phyloP scores from a whole-genome alignment of 192 early-diverging fungal genomes.

The Diversispora eburnea region DNA sequence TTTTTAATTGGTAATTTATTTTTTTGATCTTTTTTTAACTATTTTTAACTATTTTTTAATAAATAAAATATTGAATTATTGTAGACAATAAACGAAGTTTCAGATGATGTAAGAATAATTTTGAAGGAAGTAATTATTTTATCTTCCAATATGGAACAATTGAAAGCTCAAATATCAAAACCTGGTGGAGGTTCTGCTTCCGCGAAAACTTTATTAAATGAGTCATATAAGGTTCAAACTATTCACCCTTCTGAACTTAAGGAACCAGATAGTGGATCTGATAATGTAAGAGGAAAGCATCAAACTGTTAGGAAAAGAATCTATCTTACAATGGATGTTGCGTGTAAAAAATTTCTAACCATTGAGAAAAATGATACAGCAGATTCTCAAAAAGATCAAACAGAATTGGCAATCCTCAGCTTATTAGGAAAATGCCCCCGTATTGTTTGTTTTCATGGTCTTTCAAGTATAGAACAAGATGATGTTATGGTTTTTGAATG shows the following conservation, averaged over 20 bases:
- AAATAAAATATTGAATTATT: too few species aligned
- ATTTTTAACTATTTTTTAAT: neutral
- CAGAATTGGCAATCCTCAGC: neutral
- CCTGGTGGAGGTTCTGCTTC: too few species aligned
- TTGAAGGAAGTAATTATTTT: too few species aligned
- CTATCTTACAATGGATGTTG: neutral
- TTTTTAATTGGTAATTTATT: too few species aligned
- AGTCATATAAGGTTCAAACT: neutral
- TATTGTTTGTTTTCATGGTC: slow-evolving; percentile 9
- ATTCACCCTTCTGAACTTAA: neutral
- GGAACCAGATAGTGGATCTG: neutral
- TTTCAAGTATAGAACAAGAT: neutral
- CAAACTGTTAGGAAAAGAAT: neutral
- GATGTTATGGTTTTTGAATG: slow-evolving; percentile 13
- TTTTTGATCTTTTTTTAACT: neutral
- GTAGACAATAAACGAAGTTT: too few species aligned
- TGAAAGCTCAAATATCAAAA: too few species aligned
- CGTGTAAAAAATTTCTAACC: neutral
- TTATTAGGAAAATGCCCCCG: neutral
- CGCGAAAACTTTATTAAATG: neutral
- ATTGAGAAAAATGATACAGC: neutral
- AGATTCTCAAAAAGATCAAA: neutral
- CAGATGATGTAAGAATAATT: too few species aligned
- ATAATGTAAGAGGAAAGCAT: neutral
- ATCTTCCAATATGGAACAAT: too few species aligned